These are phyloP conservation scores for Aspergillus melleus DNA, from an alignment of 2,329 filamentous ascomycete species.

Conservation along the genomic window DNA sequence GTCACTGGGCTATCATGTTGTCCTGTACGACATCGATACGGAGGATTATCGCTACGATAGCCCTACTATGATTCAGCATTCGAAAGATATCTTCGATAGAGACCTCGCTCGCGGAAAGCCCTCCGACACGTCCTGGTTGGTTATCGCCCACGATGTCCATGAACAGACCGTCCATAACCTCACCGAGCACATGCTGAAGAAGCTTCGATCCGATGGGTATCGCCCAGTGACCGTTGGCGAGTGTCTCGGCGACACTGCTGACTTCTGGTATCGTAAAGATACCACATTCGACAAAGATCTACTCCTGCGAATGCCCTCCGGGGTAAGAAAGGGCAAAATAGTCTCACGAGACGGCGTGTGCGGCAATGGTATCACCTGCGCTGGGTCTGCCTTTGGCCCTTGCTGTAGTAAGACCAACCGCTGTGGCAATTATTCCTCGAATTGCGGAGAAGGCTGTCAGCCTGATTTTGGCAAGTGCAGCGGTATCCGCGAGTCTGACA, in stretches of 20 bases:
- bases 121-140: slow-evolving; percentile 37
- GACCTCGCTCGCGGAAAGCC: slow-evolving; percentile 27
- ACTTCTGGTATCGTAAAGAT: slow-evolving; percentile 46
- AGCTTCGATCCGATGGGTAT: slow-evolving; percentile 31
- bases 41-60: slow-evolving; percentile 46
- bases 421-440: slow-evolving; percentile 32
- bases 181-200: slow-evolving; percentile 42
- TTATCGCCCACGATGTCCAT: slow-evolving; percentile 46
- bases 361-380: slow-evolving; percentile 34
- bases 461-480: slow-evolving; percentile 31
- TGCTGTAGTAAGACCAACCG: slow-evolving; percentile 32
- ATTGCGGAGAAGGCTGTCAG: slow-evolving; percentile 35
- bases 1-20: slow-evolving; percentile 51
- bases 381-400: slow-evolving; percentile 34
- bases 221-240: slow-evolving; percentile 46
- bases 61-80: slow-evolving; percentile 37
- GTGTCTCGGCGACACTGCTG: slow-evolving; percentile 40
- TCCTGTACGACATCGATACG: slow-evolving; percentile 50
- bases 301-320: slow-evolving; percentile 13
- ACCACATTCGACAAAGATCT: slow-evolving; percentile 18
- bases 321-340: slow-evolving; percentile 13
- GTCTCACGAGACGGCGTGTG: slow-evolving; percentile 37
- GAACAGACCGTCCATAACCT: slow-evolving; percentile 45
- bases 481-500: slow-evolving; percentile 3
- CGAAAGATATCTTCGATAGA: slow-evolving; percentile 42